Conservation (phyloP, 495 filamentous ascomycete genomes). For the Lasiosphaeriaceae sp. region DNA sequence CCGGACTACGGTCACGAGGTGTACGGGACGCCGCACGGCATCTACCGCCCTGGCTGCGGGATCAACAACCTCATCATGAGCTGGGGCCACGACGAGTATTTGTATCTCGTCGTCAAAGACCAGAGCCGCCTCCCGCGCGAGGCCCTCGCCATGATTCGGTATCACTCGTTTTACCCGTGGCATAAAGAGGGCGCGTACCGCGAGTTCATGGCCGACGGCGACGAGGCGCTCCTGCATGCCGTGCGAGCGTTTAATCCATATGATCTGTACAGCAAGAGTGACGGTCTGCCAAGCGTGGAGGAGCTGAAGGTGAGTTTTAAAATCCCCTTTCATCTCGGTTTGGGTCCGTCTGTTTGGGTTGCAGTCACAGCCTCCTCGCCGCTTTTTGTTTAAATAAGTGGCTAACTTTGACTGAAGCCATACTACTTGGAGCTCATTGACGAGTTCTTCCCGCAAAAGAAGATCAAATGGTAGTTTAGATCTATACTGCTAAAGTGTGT, state of each 20-base stretch:
- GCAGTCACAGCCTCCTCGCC: no score
- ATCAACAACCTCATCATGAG: slow-evolving; percentile 82
- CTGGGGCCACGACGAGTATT: slow-evolving; percentile 91
- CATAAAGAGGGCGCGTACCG: slow-evolving; percentile 72
- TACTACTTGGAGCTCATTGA: slow-evolving; percentile 84
- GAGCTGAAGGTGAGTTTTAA: slow-evolving; percentile 57
- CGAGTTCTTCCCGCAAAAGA: slow-evolving; percentile 75
- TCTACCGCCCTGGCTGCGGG: slow-evolving; percentile 73
- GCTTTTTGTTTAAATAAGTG: no score
- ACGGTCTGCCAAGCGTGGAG: slow-evolving; percentile 69
- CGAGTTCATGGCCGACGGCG: slow-evolving; percentile 77
- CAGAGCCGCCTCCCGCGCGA: slow-evolving; percentile 73
- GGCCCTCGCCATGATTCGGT: slow-evolving; percentile 85
- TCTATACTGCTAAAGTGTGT: no score
- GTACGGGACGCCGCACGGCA: slow-evolving; percentile 69
- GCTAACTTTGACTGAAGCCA: slow-evolving; percentile 40
- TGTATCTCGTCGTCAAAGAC: slow-evolving; percentile 78
- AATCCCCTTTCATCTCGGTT: not conserved
- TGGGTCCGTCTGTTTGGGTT: not conserved
- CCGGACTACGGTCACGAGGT: slow-evolving; percentile 62
- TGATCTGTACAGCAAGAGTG: slow-evolving; percentile 89
- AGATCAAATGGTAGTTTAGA: slow-evolving; percentile 78
- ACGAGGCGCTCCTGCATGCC: slow-evolving; percentile 71
- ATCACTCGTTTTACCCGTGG: slow-evolving; percentile 90
- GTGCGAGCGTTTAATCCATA: slow-evolving; percentile 88